phyloP scores from a whole-genome alignment of 768 basidiomycete species.

The Calocera viscosa region DNA sequence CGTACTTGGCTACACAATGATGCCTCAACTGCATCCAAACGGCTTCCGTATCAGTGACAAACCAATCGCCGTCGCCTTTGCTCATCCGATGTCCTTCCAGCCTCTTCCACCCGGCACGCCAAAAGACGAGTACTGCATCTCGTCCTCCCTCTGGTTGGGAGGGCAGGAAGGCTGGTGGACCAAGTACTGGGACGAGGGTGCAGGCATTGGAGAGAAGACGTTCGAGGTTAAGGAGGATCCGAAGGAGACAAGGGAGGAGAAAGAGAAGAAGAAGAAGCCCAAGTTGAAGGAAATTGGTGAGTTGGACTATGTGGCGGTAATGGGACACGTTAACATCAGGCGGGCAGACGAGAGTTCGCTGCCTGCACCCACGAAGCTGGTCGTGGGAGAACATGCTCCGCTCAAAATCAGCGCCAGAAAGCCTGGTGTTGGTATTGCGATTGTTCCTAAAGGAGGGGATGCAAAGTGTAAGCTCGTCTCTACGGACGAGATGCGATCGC shows the following conservation, averaged over 20 bases:
- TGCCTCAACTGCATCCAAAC: constrained; percentile 72
- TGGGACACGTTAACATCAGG: not conserved
- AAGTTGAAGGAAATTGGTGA: constrained; percentile 30
- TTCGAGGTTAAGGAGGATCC: constrained; percentile 44
- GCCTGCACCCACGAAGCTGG: not conserved
- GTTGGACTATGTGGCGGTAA: not conserved
- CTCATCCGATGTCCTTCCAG: constrained; percentile 81
- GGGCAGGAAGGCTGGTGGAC: constrained; percentile 64
- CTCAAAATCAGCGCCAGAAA: not conserved
- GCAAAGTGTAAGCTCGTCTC: not conserved
- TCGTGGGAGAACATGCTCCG: not conserved
- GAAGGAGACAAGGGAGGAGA: constrained; percentile 35
- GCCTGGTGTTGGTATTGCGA: not conserved
- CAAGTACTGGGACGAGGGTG: constrained; percentile 85
- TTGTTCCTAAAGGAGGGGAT: constrained; percentile 17
- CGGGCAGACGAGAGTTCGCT: not conserved
- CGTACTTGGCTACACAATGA: constrained; percentile 77
- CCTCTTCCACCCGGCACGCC: constrained; percentile 60
- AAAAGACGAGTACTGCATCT: constrained; percentile 63
- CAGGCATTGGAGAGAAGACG: constrained; percentile 59
- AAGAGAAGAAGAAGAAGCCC: constrained; percentile 42
- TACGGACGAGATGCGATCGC: no score
- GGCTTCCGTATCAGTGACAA: constrained; percentile 86
- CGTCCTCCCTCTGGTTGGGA: constrained; percentile 54
- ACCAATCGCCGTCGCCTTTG: constrained; percentile 85